These are phyloP conservation scores for Psilocybe tampanensis DNA, from an alignment of 768 basidiomycete species.

Conservation along the genomic window DNA sequence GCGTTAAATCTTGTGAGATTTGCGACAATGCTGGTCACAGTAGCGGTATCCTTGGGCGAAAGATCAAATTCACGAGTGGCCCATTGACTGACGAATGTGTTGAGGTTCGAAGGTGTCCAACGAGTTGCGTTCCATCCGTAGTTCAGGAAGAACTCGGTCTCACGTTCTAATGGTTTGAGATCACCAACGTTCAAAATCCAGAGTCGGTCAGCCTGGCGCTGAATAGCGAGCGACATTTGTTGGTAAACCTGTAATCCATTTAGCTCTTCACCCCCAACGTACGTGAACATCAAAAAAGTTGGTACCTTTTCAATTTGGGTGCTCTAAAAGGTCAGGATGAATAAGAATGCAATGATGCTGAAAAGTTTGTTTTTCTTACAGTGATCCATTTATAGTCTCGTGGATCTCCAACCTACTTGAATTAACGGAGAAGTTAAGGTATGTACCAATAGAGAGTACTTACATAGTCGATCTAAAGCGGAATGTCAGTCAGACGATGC, in stretches of 20 bases:
- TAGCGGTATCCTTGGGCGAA: conserved; percentile 36
- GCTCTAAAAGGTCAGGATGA: conserved; percentile 32
- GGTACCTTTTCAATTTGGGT: conserved; percentile 55
- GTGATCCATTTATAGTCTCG: conserved; percentile 76
- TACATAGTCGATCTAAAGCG: conserved; percentile 49
- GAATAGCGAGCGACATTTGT: conserved; percentile 68
- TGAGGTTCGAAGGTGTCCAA: conserved; percentile 57
- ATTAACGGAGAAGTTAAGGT: background rate
- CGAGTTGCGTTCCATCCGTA: conserved; percentile 61
- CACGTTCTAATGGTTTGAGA: conserved; percentile 73
- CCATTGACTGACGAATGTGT: conserved; percentile 57
- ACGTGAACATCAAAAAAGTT: too few relatives aligned
- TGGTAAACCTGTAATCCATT: conserved; percentile 49
- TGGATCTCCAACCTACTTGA: conserved; percentile 58
- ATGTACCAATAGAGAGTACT: conserved; percentile 6
- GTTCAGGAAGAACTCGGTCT: conserved; percentile 68
- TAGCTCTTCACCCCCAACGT: background rate
- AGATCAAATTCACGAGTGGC: conserved; percentile 67
- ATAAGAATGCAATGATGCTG: background rate
- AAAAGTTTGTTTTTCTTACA: conserved; percentile 29
- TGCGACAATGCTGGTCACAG: conserved; percentile 53
- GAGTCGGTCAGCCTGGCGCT: conserved; percentile 56
- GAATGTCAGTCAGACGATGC: conserved; percentile 1
- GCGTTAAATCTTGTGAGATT: conserved; percentile 61
- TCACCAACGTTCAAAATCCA: conserved; percentile 82